These are phyloP conservation scores for Parmelia sp. DNA, from an alignment of 495 filamentous ascomycete species.

Conservation along the genomic window DNA sequence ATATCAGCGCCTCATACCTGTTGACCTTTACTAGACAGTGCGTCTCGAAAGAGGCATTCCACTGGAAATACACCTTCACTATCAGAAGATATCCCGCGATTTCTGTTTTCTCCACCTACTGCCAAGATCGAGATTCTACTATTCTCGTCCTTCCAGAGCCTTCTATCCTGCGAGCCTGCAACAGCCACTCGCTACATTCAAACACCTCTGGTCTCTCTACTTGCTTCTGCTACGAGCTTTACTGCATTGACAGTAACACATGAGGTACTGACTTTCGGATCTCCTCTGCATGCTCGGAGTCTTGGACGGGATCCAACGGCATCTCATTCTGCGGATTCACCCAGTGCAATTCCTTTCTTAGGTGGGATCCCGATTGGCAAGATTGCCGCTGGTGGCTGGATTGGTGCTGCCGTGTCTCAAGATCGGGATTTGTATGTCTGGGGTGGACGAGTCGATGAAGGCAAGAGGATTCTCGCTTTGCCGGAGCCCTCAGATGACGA, in stretches of 20 bases:
- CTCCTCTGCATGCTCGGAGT: slow-evolving; percentile 42
- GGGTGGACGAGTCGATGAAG: slow-evolving; percentile 40
- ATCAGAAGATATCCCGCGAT: background rate
- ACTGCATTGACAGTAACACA: slow-evolving; percentile 42
- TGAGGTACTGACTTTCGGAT: slow-evolving; percentile 54
- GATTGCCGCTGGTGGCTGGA: slow-evolving; percentile 49
- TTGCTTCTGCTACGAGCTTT: slow-evolving; percentile 48
- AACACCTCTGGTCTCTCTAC: slow-evolving; percentile 37
- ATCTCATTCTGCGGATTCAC: slow-evolving; percentile 23
- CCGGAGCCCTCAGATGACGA: slow-evolving; percentile 23
- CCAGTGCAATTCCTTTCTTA: slow-evolving; percentile 43
- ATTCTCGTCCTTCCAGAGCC: slow-evolving; percentile 13
- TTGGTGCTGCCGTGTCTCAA: slow-evolving; percentile 49
- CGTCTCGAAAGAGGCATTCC: background rate
- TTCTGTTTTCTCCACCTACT: slow-evolving; percentile 9
- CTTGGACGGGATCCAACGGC: slow-evolving; percentile 20
- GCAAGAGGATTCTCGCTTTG: slow-evolving; percentile 31
- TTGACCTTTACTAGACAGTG: slow-evolving; percentile 6
- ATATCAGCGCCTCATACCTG: background rate
- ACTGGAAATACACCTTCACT: background rate
- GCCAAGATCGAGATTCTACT: slow-evolving; percentile 12
- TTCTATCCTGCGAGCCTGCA: slow-evolving; percentile 15
- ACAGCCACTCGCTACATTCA: slow-evolving; percentile 23
- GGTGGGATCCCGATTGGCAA: slow-evolving; percentile 47
- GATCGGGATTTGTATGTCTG: slow-evolving; percentile 59